phyloP scores from a whole-genome alignment of 768 basidiomycete genomes.

The Suillus paluster region DNA sequence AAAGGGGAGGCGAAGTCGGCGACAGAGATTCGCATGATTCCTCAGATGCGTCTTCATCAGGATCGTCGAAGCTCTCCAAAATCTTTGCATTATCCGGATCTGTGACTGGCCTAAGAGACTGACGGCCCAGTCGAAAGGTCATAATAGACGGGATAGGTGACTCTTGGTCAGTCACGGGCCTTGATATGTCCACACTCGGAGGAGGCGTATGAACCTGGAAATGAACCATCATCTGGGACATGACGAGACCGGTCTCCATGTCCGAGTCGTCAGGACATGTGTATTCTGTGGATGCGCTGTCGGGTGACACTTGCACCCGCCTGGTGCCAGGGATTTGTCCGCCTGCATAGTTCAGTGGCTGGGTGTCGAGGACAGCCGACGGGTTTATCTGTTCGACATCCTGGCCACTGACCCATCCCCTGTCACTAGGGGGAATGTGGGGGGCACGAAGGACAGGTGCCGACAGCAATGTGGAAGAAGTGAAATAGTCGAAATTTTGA shows the following conservation, averaged over 20 bases:
- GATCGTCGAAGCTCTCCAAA: conserved; percentile 21
- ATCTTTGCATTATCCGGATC: conserved; percentile 31
- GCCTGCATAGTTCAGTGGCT: conserved; percentile 16
- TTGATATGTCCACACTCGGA: background rate
- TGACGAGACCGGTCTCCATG: conserved; percentile 25
- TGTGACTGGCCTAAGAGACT: conserved; percentile 26
- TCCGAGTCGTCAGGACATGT: conserved; percentile 35
- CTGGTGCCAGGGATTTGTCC: conserved; percentile 20
- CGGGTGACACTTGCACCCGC: conserved; percentile 27
- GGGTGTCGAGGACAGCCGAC: conserved; percentile 11
- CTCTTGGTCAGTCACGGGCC: background rate
- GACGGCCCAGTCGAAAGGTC: conserved; percentile 35
- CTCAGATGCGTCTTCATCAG: conserved; percentile 21
- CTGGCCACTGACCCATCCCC: conserved; percentile 25
- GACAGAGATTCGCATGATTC: conserved; percentile 12
- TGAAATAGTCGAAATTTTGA: conserved; percentile 14
- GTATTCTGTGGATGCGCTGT: conserved; percentile 34
- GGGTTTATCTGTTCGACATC: background rate
- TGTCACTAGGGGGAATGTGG: background rate
- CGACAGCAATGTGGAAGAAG: conserved; percentile 17
- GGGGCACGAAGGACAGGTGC: conserved; percentile 11
- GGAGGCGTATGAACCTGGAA: conserved; percentile 31
- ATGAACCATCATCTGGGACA: conserved; percentile 37
- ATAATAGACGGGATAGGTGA: conserved; percentile 24
- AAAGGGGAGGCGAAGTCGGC: conserved; percentile 4